Percentiles rank a stretch among this genome's conserved stretches.
These are phyloP conservation scores for Chytridiales sp. DNA, from an alignment of 371 early-diverging fungal genomes.

Conservation along the genomic window DNA sequence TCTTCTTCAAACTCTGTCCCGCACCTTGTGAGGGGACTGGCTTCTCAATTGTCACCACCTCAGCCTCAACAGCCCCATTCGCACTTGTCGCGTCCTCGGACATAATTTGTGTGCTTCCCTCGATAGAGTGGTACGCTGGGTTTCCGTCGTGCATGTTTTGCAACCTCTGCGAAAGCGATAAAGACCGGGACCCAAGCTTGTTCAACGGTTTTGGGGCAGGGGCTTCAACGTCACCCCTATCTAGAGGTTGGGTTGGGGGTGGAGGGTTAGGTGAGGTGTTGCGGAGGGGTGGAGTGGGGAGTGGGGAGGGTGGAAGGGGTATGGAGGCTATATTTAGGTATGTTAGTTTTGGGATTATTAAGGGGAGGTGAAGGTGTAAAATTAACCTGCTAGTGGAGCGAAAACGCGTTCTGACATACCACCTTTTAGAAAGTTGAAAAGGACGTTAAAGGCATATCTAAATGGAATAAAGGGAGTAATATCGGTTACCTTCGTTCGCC, in stretches of 20 bases:
- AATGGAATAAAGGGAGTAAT: neutral
- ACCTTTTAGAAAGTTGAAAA: conserved; percentile 7
- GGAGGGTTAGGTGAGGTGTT: conserved; percentile 12
- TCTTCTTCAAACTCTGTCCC: neutral
- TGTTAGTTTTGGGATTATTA: neutral
- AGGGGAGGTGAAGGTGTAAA: neutral
- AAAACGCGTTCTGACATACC: conserved; percentile 14
- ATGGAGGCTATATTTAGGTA: conserved; percentile 40
- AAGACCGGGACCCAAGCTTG: conserved; percentile 15
- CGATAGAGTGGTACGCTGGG: conserved; percentile 46
- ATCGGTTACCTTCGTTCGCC: conserved; percentile 20
- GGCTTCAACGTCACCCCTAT: conserved; percentile 7
- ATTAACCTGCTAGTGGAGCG: conserved; percentile 32
- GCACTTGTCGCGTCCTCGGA: too few species aligned
- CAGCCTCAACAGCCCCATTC: conserved; percentile 33
- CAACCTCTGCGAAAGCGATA: conserved; percentile 35
- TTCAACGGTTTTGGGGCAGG: conserved; percentile 15
- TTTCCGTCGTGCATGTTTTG: conserved; percentile 51
- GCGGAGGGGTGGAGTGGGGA: conserved; percentile 9
- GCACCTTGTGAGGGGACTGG: conserved; percentile 18
- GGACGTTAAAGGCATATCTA: neutral
- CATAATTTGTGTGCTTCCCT: too few species aligned
- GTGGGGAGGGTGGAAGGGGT: conserved; percentile 32
- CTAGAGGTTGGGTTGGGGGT: neutral
- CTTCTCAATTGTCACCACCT: conserved; percentile 34